Conservation (phyloP, 768 basidiomycete species). For the Phlebiopsis flavidoalba region DNA sequence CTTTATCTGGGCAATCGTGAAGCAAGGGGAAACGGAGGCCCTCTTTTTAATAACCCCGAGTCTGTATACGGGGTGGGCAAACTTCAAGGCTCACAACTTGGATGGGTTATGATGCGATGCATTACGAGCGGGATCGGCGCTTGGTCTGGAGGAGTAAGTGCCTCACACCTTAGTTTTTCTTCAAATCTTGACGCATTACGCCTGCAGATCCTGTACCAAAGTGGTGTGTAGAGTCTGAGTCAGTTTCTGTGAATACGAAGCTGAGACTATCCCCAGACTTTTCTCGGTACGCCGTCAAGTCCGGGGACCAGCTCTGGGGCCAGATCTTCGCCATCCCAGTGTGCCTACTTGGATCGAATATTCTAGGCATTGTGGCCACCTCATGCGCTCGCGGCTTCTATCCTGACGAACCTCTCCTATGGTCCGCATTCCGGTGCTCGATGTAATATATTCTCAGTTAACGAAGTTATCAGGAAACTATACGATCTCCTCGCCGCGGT, state of each 20-base stretch:
- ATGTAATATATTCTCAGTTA: not conserved
- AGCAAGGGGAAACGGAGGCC: slow-evolving; percentile 28
- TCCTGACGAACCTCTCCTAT: slow-evolving; percentile 26
- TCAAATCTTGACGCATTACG: not conserved
- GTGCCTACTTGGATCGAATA: slow-evolving; percentile 26
- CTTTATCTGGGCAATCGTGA: slow-evolving; percentile 10
- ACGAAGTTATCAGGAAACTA: slow-evolving; percentile 21
- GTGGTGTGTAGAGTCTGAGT: slow-evolving; percentile 8
- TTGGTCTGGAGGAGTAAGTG: slow-evolving; percentile 24
- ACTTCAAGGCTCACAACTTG: slow-evolving; percentile 20
- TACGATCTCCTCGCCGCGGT: slow-evolving; percentile 28
- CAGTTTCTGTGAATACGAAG: not conserved
- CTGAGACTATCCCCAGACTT: slow-evolving; percentile 18
- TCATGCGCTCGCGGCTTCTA: slow-evolving; percentile 27
- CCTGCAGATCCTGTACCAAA: slow-evolving; percentile 18
- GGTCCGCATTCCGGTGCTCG: slow-evolving; percentile 11
- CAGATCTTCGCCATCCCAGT: slow-evolving; percentile 28
- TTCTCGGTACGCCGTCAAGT: slow-evolving; percentile 26
- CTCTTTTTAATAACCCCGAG: slow-evolving; percentile 26
- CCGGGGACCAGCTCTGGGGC: slow-evolving; percentile 27
- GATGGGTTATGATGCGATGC: slow-evolving; percentile 28
- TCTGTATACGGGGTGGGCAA: slow-evolving; percentile 19
- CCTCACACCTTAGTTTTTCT: not conserved
- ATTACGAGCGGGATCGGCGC: slow-evolving; percentile 28
- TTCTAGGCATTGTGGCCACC: slow-evolving; percentile 28